Conservation (phyloP, 768 basidiomycete genomes). For the Boletus pseudopeckii region DNA sequence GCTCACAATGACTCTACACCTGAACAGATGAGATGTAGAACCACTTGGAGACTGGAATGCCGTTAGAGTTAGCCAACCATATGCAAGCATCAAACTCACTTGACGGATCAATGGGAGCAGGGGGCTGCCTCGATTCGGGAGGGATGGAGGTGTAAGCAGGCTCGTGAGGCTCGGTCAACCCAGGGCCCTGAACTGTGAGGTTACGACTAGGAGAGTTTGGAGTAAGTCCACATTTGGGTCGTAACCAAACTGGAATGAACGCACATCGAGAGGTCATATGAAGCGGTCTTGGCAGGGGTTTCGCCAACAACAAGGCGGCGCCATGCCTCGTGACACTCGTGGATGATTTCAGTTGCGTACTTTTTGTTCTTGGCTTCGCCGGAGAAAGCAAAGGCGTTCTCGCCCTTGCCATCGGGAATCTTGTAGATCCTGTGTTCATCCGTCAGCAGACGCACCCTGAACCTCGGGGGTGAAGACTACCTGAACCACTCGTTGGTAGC, state of each 20-base stretch:
- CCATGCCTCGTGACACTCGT: conserved; percentile 99
- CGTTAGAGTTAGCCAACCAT: conserved; percentile 8
- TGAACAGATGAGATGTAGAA: conserved; percentile 92
- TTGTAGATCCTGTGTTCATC: conserved; percentile 74
- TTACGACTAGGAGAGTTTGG: conserved; percentile 57
- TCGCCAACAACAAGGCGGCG: conserved; percentile 87
- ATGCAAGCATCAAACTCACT: conserved; percentile 46
- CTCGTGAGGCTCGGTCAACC: conserved; percentile 61
- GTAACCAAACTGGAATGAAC: conserved; percentile 27
- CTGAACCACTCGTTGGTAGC: conserved; percentile 99
- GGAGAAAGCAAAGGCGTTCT: conserved; percentile 98
- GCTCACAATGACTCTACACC: conserved; percentile 41
- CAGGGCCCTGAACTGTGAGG: conserved; percentile 69
- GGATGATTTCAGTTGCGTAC: conserved; percentile 98
- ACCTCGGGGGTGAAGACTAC: conserved; percentile 34
- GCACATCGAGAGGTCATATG: conserved; percentile 83
- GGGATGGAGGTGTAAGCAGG: conserved; percentile 64
- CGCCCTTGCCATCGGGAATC: conserved; percentile 92
- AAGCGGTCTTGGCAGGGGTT: conserved; percentile 62
- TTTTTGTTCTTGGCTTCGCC: conserved; percentile 99
- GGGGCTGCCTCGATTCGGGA: conserved; percentile 73
- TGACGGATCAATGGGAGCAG: conserved; percentile 87
- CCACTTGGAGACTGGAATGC: conserved; percentile 74
- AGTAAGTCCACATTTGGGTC: neutral
- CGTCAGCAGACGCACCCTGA: neutral